Base-by-base conservation (phyloP, 192 early-diverging fungal genomes). In the Coemansia sp. region DNA sequence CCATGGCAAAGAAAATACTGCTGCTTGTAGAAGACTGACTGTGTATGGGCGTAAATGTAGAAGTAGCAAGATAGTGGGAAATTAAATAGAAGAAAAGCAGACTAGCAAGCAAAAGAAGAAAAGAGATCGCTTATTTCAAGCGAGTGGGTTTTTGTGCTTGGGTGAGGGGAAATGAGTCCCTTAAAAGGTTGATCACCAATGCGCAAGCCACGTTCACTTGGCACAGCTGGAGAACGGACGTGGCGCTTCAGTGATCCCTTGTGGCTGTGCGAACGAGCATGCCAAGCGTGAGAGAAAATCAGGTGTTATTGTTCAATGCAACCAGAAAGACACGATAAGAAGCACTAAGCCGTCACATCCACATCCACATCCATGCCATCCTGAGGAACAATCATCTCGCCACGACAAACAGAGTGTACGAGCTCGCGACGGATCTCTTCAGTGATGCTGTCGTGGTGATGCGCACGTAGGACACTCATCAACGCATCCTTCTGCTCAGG, bases 341-440 rank as follows among this genome's bases (percentile, higher is more conserved):
- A 54, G 25, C 23, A 54, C 21, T 25, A 54, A 20, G 25, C 25
- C 10, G 54, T 23, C 23, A 31, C 56, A n/a, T 81, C 79, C 19
- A 31, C 56, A n/a, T 81, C 79, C 19, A 81, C 67, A n/a, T 81
- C 79, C 63, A 70, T 72, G 67, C 84, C 80, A 30, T 89, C 88
- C 24, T 75, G 84, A 2, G 83, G 84, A 52, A 85, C 85, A 56
- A 90, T 63, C 68, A 91, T 78, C 72, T 91, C 89, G 36, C 87
- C 90, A 67, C 91, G 86, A 27, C 88, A 85, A 23, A 88, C 84
- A 24, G 88, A 84, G 75, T 88, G 84, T 54, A 85, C 76, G 24
- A 98, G 71, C 78, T 98, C 97, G 60, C 95, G 87, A 36, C 95
- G 88, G 74, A 98, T 91, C 84, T 98, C 97, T 32, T 95, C 91